These are phyloP conservation scores for Termitomyces sp. DNA, from an alignment of 768 basidiomycete species.

Conservation along the genomic window DNA sequence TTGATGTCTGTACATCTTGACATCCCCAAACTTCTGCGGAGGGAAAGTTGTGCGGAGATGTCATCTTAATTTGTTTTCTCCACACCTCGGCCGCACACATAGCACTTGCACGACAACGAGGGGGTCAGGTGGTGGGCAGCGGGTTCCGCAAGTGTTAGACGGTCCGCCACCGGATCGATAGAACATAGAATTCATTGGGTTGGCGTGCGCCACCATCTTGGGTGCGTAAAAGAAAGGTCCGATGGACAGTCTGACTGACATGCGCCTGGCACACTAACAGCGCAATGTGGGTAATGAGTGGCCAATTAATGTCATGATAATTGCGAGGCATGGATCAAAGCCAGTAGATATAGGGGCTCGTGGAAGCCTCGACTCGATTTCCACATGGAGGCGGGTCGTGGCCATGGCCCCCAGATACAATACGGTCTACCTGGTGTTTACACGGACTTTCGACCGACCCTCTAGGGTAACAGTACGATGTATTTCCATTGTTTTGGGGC, in stretches of 20 bases:
- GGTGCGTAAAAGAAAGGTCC: neutral
- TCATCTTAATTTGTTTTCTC: neutral
- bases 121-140: neutral
- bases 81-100: neutral
- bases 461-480: neutral
- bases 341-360: neutral
- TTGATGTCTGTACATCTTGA: neutral
- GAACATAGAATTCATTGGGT: neutral
- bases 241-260: too few species aligned
- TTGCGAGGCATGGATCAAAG: neutral
- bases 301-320: neutral
- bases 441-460: neutral
- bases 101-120: neutral
- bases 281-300: too few species aligned
- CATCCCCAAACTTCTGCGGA: neutral
- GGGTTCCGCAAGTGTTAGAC: neutral
- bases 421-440: neutral
- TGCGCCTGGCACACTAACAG: neutral
- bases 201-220: conserved; percentile 8
- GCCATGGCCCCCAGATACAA: neutral
- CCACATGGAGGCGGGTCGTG: neutral
- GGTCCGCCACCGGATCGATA: neutral
- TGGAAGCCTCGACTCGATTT: neutral
- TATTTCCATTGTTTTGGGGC: neutral
- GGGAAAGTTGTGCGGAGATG: neutral